These are phyloP conservation scores for Suillus sp. DNA, from an alignment of 768 basidiomycete genomes.

Conservation along the genomic window DNA sequence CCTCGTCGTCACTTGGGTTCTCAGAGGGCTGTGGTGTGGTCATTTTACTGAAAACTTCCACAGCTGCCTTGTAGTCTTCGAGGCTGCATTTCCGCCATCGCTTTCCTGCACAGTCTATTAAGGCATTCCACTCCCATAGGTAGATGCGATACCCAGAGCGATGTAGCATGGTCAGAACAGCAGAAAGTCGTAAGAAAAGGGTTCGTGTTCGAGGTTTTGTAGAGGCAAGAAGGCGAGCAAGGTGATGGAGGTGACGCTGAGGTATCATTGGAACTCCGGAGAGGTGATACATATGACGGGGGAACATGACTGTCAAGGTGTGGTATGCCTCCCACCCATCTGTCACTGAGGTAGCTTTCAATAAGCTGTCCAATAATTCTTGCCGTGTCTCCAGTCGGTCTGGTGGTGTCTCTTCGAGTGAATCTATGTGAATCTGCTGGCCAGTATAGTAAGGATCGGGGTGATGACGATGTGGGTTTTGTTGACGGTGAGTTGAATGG, in stretches of 20 bases:
- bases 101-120: slow-evolving; percentile 67
- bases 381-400: slow-evolving; percentile 24
- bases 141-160: slow-evolving; percentile 55
- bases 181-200: slow-evolving; percentile 65
- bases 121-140: slow-evolving; percentile 75
- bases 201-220: slow-evolving; percentile 57
- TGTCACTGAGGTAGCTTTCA: slow-evolving; percentile 31
- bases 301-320: slow-evolving; percentile 27
- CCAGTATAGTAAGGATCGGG: not conserved
- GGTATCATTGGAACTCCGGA: slow-evolving; percentile 27
- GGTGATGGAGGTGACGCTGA: slow-evolving; percentile 54
- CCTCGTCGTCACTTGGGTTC: slow-evolving; percentile 41
- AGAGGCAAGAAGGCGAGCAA: slow-evolving; percentile 59
- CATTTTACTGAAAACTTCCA: slow-evolving; percentile 66
- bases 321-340: slow-evolving; percentile 50
- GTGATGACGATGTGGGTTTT: slow-evolving; percentile 10
- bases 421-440: not conserved
- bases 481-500: slow-evolving; percentile 14
- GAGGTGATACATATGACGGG: slow-evolving; percentile 15
- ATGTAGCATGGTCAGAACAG: slow-evolving; percentile 62
- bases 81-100: slow-evolving; percentile 60
- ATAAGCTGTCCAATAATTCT: slow-evolving; percentile 35
- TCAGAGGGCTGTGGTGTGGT: slow-evolving; percentile 32
- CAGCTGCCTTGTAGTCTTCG: slow-evolving; percentile 60
- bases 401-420: slow-evolving; percentile 5